phyloP scores from a whole-genome alignment of 1,284 basidiomycete genomes.

The Cutaneotrichosporon cutaneum region DNA sequence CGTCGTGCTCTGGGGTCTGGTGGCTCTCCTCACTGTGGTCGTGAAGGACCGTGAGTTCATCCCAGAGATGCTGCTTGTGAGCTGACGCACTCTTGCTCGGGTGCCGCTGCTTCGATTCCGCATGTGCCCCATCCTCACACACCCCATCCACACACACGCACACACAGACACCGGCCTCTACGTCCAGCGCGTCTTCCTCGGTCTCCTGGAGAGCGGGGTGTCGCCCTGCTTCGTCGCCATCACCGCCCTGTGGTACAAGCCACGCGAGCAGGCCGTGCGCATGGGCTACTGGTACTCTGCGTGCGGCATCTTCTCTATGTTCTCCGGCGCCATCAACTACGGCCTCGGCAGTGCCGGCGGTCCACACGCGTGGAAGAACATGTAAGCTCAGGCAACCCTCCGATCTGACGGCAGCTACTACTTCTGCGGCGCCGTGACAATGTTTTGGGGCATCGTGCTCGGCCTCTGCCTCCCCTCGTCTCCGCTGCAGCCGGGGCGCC shows the following conservation, averaged over 20 bases:
- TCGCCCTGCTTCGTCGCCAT: conserved; percentile 57
- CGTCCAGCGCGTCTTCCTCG: conserved; percentile 56
- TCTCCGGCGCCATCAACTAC: conserved; percentile 56
- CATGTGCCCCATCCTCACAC: background rate
- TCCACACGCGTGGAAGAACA: conserved; percentile 56
- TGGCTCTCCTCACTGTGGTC: conserved; percentile 56
- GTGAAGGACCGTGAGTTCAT: conserved; percentile 33
- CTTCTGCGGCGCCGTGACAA: conserved; percentile 56
- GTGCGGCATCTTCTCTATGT: conserved; percentile 53
- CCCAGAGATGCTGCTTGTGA: background rate
- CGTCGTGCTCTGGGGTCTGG: conserved; percentile 55
- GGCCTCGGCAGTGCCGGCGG: conserved; percentile 53
- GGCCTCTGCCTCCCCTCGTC: conserved; percentile 54
- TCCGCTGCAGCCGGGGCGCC: conserved; percentile 48
- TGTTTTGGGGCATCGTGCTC: conserved; percentile 54
- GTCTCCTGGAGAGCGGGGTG: conserved; percentile 54
- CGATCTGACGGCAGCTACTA: conserved; percentile 40
- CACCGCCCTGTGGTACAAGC: conserved; percentile 57
- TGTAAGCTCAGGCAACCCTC: conserved; percentile 31
- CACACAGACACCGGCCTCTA: conserved; percentile 50
- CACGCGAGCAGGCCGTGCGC: conserved; percentile 48
- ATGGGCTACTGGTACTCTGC: conserved; percentile 57
- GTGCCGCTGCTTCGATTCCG: too few relatives aligned
- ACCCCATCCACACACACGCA: background rate
- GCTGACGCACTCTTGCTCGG: background rate